These are phyloP conservation scores for Solanum okadae DNA, from an alignment of 257 asterid species.

Conservation along the genomic window DNA sequence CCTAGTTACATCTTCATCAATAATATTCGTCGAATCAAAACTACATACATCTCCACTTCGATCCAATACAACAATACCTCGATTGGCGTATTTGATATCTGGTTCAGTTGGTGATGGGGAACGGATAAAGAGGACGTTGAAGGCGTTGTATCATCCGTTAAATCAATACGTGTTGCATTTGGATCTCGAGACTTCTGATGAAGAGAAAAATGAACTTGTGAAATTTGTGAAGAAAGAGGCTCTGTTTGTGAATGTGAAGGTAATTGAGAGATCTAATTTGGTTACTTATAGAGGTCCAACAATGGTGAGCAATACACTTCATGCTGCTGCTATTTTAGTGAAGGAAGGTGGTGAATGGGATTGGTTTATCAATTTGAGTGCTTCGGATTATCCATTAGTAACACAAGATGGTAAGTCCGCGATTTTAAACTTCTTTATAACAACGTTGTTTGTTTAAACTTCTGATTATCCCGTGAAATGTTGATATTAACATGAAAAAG, in stretches of 20 bases:
- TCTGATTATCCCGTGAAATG: too few relatives aligned
- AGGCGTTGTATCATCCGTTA: conserved; percentile 59
- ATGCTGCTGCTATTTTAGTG: conserved; percentile 56
- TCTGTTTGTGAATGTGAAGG: conserved; percentile 49
- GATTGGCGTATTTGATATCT: conserved; percentile 45
- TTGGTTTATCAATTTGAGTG: conserved; percentile 77
- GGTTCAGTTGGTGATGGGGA: conserved; percentile 20
- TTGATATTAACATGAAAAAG: too few relatives aligned
- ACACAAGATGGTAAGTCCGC: conserved; percentile 55
- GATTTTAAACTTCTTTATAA: too few relatives aligned
- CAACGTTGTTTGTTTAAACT: background rate
- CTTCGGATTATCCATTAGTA: conserved; percentile 71
- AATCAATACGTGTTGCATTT: conserved; percentile 60
- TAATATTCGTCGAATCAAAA: conserved; percentile 53
- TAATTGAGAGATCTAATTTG: conserved; percentile 46
- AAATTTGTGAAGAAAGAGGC: conserved; percentile 33
- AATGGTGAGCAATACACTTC: conserved; percentile 68
- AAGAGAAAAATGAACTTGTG: conserved; percentile 47
- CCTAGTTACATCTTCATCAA: conserved; percentile 16
- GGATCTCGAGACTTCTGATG: conserved; percentile 52
- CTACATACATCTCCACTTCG: conserved; percentile 16
- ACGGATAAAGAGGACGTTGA: conserved; percentile 41
- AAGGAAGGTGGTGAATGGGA: conserved; percentile 76
- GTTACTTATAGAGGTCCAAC: conserved; percentile 72
- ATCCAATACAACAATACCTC: conserved; percentile 38